Evolutionary conservation across 352 stramenopile species (phyloP), one percentile per base, ranked within the genome.

Genomic region (Pythium sp.): DNA sequence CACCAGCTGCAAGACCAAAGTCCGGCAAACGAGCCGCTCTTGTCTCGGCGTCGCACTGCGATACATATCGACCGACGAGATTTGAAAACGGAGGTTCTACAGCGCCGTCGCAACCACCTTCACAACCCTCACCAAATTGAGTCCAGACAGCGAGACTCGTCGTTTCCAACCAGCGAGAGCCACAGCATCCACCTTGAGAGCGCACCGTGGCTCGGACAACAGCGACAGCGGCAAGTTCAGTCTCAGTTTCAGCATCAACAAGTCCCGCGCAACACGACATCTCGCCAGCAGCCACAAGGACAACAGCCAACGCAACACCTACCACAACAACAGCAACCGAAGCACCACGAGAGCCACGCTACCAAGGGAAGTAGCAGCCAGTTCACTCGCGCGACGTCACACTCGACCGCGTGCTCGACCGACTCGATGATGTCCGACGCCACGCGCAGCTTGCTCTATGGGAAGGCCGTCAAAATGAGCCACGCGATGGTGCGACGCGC

Each of bases 131-230:
- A 12, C 7, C 26, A 62, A 8, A 14, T 32, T 1, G 28, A 69
- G 30, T 32, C 24, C 20, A 26, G 34, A 22, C 34, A 15, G 18
- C 53, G 63, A 47, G 49, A 57, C 15, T 53, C 32, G 2, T 30
- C 26, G 18, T 18, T 43, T 4, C 7, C 26, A 14, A 5, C 26
- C 3, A 26, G 43, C 1, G 38, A 43, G n/a, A 53, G 34, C 8
- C 56, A 34, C 64, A 60, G 43, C 32, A 70, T 70, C 55, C 64
- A 65, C 15, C 64, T 70, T 8, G 57, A 70, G 14, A 70, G 64
- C n/a, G 64, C 64, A 14, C 64, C 57, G 20, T 65, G 64, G 64
- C 56, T 70, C 18, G 64, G 47, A 20, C 46, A 59, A 24, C 46
- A 64, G 2, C 64, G 34, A 59, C 36, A 54, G 3, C 36, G 55